Evolutionary conservation across 2,329 filamentous ascomycete genomes (phyloP).

Genomic region (Penicillium rolfsii): DNA sequence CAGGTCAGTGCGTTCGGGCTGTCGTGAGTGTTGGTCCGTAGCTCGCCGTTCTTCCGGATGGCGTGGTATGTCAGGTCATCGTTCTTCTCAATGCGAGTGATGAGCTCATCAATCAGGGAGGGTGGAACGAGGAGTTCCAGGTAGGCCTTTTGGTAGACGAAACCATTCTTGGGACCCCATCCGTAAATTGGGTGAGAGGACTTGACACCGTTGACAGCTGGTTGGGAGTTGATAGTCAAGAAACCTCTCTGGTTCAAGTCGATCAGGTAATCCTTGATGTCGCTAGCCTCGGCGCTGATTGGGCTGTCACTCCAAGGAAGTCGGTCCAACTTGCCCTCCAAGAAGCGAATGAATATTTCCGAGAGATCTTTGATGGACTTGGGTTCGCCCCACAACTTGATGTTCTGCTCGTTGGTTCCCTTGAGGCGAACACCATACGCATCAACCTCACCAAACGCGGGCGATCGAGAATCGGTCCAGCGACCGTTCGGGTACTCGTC

Average conservation of each 20-base stretch:
- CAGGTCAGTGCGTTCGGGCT: slow-evolving; percentile 98
- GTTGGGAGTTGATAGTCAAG: slow-evolving; percentile 96
- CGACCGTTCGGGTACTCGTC: slow-evolving; percentile 98
- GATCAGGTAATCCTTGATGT: slow-evolving; percentile 76
- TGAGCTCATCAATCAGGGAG: slow-evolving; percentile 74
- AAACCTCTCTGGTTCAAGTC: slow-evolving; percentile 83
- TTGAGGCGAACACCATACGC: slow-evolving; percentile 92
- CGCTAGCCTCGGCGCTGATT: slow-evolving; percentile 78
- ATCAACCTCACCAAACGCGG: slow-evolving; percentile 93
- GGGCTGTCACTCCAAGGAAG: slow-evolving; percentile 93
- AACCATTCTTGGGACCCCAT: slow-evolving; percentile 93
- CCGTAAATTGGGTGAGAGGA: slow-evolving; percentile 85
- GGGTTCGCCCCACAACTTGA: slow-evolving; percentile 91
- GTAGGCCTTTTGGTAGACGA: slow-evolving; percentile 98
- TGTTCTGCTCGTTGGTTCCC: slow-evolving; percentile 93
- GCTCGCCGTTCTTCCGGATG: slow-evolving; percentile 78
- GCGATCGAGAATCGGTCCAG: slow-evolving; percentile 96
- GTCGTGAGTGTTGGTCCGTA: slow-evolving; percentile 80
- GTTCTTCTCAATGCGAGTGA: slow-evolving; percentile 75
- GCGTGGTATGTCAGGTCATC: slow-evolving; percentile 91
- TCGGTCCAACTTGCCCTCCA: slow-evolving; percentile 76
- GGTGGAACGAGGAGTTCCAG: slow-evolving; percentile 88
- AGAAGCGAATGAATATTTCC: slow-evolving; percentile 80
- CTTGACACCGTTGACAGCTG: slow-evolving; percentile 86
- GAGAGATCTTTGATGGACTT: slow-evolving; percentile 78